Evolutionary conservation across 257 asterid species (phyloP), one percentile per base, ranked within the genome.

Genomic region (Solanum stenotomum): DNA sequence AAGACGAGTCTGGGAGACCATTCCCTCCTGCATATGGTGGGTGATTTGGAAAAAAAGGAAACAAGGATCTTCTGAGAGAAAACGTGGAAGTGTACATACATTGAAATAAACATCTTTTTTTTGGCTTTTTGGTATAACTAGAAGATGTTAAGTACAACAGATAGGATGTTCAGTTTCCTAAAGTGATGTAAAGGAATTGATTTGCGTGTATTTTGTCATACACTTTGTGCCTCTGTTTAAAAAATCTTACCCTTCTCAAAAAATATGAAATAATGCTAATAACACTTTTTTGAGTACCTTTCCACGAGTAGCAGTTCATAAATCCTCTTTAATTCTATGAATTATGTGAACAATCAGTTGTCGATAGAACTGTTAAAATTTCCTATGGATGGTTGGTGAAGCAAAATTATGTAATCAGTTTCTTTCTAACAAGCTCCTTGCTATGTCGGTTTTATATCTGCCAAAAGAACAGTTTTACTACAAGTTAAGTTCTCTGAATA

Each of bases 171-270:
- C 44, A 35, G 44, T 74, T 74, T 72, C 81, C 29, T 74, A 74
- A 92, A 87, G 87, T 93, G 78, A 71, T 31, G 14, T 71, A 16
- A 72, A 72, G 14, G 27, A 72, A 18, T 34, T 72, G 15, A 72
- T 72, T 72, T 71, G 79, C 8, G 14, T 33, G 79, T 72, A 72
- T 16, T 33, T 72, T 74, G 8, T 40, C 81, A 34, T 20, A 34
- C 37, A 18, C 46, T 74, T 74, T 35, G 44, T 74, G 46, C 46
- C 46, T 31, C 40, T 74, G 27, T 20, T 35, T 34, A 34, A 9
- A 34, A 35, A 18, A 18, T 74, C 81, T 34, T 34, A 74, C 81
- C 29, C n/a, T 74, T 74, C 81, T 34, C 44, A 16, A 33, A 33
- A 72, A 72, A 12, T 63, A 67, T 27, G 8, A 71, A 71, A 71